Conservation (phyloP, 1,139 yeast genomes). For the Debaryomycetaceae sp. region DNA sequence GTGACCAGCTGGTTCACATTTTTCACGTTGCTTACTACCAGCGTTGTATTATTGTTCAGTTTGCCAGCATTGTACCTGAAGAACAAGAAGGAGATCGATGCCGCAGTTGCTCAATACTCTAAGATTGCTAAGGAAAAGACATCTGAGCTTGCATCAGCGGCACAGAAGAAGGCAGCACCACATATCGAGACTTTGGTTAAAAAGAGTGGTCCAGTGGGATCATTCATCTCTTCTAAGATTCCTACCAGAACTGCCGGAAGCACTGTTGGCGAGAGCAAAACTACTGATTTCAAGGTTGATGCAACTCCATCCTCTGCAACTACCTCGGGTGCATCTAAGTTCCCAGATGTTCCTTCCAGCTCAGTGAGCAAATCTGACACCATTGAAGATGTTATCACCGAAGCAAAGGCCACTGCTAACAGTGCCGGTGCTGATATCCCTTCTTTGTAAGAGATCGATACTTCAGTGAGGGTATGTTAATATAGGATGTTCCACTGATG, state of each 20-base stretch:
- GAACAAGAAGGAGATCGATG: slow-evolving; percentile 81
- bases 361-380: slow-evolving; percentile 7
- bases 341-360: slow-evolving; percentile 48
- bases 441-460: slow-evolving; percentile 1
- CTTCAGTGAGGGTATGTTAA: not conserved
- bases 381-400: slow-evolving; percentile 24
- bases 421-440: slow-evolving; percentile 4
- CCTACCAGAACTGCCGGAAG: slow-evolving; percentile 74
- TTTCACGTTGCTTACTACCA: slow-evolving; percentile 58
- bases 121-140: slow-evolving; percentile 56
- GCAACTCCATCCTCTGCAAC: slow-evolving; percentile 19
- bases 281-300: slow-evolving; percentile 19
- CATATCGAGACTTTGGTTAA: slow-evolving; percentile 43
- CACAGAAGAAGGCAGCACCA: slow-evolving; percentile 54
- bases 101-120: slow-evolving; percentile 57
- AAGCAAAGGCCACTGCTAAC: slow-evolving; percentile 14
- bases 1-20: slow-evolving; percentile 76
- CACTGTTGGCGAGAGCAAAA: slow-evolving; percentile 53
- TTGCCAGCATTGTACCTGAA: slow-evolving; percentile 71
- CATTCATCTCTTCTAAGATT: slow-evolving; percentile 54
- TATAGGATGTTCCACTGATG: not conserved
- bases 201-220: slow-evolving; percentile 64
- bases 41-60: slow-evolving; percentile 65
- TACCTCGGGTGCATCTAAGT: slow-evolving; percentile 26
- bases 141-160: slow-evolving; percentile 46